Base-by-base conservation (phyloP, 2,329 filamentous ascomycete genomes). In the Cytospora schulzeri region DNA sequence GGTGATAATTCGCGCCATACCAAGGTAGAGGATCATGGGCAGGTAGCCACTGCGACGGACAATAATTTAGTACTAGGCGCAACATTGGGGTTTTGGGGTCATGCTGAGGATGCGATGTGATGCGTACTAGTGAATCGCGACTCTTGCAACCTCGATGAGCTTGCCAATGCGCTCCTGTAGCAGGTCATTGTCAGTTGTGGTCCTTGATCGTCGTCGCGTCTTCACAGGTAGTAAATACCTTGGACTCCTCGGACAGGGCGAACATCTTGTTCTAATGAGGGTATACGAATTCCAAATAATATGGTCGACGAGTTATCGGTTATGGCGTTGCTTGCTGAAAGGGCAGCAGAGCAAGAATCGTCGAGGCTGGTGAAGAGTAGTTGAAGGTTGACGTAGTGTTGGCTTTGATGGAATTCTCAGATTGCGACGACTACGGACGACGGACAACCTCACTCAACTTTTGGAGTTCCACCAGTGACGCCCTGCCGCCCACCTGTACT, bases 21-120 rank as follows among this genome's bases (percentile, higher is more conserved):
- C 95, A 73, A 99, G 90, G 79, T 98, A 99, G 78, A 99, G 86
- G 77, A 99, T 96, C 78, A 99, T 80, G 72, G 95, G 95, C 65
- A 99, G 87, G 80, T 98, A 99, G 77, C 95, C 95, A 84, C 92
- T 96, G 72, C 60, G 35, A 61, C 19, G 63, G 60, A 53, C 33
- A 61, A 57, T 74, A 61, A 57, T 74, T 84, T 70, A 83, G 78
- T 68, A 66, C 54, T 9, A 7, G 29, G 19, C n/a, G 19, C 11
- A 51, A 35, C 41, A 7, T 17, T 26, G 9, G 14, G 14, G 9
- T 19, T n/a, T 4, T 63, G 19, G 55, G 28, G 11, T n/a, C 19
- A 51, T 59, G 12, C 24, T 24, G 11, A 24, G 45, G n/a, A 22
- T 22, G 22, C 11, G n/a, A 48, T 12, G 2, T 24, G n/a, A 48